Evolutionary conservation across 345 rosid species (phyloP), one percentile per base, ranked within the genome.

Genomic region (Eucalyptus coolabah): DNA sequence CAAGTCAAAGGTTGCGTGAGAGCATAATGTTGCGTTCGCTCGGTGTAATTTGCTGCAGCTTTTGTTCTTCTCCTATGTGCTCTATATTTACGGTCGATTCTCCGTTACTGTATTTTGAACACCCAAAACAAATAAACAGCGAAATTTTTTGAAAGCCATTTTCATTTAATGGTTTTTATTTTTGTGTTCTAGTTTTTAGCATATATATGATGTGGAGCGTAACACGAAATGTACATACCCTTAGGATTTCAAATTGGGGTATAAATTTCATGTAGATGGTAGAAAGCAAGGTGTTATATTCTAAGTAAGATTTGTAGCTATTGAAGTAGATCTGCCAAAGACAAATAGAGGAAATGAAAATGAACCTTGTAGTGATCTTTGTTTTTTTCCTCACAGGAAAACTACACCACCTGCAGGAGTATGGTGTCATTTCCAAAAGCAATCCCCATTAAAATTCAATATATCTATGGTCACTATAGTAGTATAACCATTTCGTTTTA

Each of bases 181-280:
- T 18, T 18, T 51, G 54, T 51, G 54, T 51, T 51, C 23, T 18
- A 51, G 23, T 18, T 3, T 51, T 51, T 51, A 51, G 54, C 1
- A 51, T 51, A 51, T 0, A 0, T 51, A 3, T 7, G 23, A 18
- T 7, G 54, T 51, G 23, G 0, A 51, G 54, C 0, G 1, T 7
- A 0, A 51, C 0, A 0, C 54, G 1, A 60, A 26, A 12, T 60
- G 67, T 60, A 26, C 32, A 26, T 26, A 28, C 13, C 67, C 30
- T 12, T 28, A 12, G 32, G 67, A 60, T 0, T 26, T 60, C n/a
- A 59, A 59, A 59, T 12, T 0, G n/a, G 15, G 7, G 14, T 28
- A 5, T 24, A 26, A 59, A 28, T 5, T 59, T 26, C 65, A 54
- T 54, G 0, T 54, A 8, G 60, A 0, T 59, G n/a, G 2, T 59